Conservation (phyloP, 2,329 filamentous ascomycete genomes). For the Phoma herbarum region DNA sequence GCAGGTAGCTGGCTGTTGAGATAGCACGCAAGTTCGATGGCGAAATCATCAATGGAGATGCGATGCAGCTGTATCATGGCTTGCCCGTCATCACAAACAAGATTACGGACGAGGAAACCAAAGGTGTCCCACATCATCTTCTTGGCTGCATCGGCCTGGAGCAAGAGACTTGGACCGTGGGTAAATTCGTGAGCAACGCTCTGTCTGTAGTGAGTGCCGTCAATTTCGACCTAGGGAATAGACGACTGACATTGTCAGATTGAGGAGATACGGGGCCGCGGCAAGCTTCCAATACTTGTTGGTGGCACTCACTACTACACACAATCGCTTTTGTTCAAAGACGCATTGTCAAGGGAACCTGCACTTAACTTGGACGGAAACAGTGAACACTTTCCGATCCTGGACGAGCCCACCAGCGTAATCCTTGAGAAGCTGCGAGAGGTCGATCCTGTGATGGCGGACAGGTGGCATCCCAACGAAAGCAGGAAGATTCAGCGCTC, state of each 20-base stretch:
- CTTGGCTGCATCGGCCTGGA: conserved; percentile 79
- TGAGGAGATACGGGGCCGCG: conserved; percentile 77
- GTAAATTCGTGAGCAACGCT: conserved; percentile 77
- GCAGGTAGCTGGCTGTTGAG: conserved; percentile 81
- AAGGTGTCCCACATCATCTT: conserved; percentile 86
- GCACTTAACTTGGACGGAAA: conserved; percentile 40
- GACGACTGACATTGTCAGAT: conserved; percentile 59
- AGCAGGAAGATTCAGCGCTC: conserved; percentile 88
- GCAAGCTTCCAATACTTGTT: conserved; percentile 86
- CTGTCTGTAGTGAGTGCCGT: conserved; percentile 56
- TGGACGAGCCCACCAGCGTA: conserved; percentile 74
- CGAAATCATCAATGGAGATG: conserved; percentile 96
- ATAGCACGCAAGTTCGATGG: conserved; percentile 84
- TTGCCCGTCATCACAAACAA: conserved; percentile 97
- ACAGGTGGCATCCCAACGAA: conserved; percentile 93
- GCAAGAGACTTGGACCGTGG: conserved; percentile 84
- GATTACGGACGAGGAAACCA: conserved; percentile 76
- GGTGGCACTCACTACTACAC: conserved; percentile 97
- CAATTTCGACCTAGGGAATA: rapidly evolving
- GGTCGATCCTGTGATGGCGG: conserved; percentile 89
- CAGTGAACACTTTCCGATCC: conserved; percentile 66
- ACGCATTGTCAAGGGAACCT: conserved; percentile 66
- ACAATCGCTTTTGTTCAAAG: conserved; percentile 84
- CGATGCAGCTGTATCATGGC: conserved; percentile 95
- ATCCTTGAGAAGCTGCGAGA: conserved; percentile 77